Base-by-base conservation (phyloP, 1,284 basidiomycete species). In the Rhodotorula sp. region DNA sequence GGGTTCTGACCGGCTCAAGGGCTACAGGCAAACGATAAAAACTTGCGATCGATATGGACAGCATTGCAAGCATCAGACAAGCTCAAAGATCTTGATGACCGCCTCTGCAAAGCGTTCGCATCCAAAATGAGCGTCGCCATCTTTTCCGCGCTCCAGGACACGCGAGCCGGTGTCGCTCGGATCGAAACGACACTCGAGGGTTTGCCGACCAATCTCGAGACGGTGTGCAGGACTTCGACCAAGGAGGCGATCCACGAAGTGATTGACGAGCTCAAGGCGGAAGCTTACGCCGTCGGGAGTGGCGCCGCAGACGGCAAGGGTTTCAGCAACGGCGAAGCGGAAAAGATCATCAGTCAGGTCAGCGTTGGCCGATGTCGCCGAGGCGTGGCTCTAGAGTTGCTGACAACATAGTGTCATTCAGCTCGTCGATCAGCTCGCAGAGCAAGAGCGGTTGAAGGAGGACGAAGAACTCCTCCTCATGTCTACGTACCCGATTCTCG, bases 81-180 rank as follows among this genome's bases (percentile, higher is more conserved):
- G 70, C 67, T 77, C 3, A 69, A 70, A 21, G 77, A 77, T 34
- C 68, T 77, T 15, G 76, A 77, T 52, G 76, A 73, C 23, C 64
- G 68, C 16, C 23, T 62, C 45, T 43, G 56, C 18, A 52, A 64
- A 55, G 72, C 73, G 5, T 78, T 78, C 56, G 74, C 77, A 3
- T 68, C 67, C 21, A 78, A 78, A 52, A 73, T 78, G 64, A 63
- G 67, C 18, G 68, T 75, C 19, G 77, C 77, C 3, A 73, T 78
- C 56, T 78, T 75, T 28, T 55, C 67, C 7, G 70, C 75, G 3
- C 55, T 78, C 2, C 77, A 78, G 38, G 75, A 78, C 28, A 72
- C 72, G 0, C 75, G 77, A 0, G 61, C 65, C 19, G 72, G 74
- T 3, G 69, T 71, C 15, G 52, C 62, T 2, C 61, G 74, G 50